Evolutionary conservation across 257 asterid genomes (phyloP), one percentile per base, ranked within the genome.

Genomic region (Parsonsia alboflavescens): DNA sequence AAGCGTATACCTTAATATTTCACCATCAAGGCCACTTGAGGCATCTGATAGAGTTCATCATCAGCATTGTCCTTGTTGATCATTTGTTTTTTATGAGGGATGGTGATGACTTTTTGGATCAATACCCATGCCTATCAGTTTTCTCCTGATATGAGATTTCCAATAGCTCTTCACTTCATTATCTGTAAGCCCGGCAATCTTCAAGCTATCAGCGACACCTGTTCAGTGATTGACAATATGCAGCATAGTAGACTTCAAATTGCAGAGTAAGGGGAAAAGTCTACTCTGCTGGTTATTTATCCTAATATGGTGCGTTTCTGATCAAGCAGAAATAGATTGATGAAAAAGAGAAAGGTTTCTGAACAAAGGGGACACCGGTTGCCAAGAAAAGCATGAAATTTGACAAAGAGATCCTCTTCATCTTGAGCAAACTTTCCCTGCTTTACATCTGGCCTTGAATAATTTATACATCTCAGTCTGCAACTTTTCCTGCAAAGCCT

Each of bases 301-400:
- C 1, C 3, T 33, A 33, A 42, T 42, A 42, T 2, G 46, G 46
- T 42, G 7, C 46, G 2, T 42, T 42, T 42, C 46, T 42, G 46
- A 2, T 42, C 46, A 5, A 2, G 9, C 9, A 42, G 46, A 56
- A n/a, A n/a, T 4, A 56, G 13, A 56, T 56, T 2, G 39, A 58
- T 10, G 39, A 24, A 24, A 24, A 58, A 0, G 21, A 58, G 2
- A 19, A 10, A 11, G 62, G 30, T 54, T 41, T 54, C 16, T 10
- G 57, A 53, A 56, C 22, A 11, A 63, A 11, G 53, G 33, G 49
- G 11, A 57, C 80, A 85, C 87, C 87, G 71, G 78, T 82, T 80
- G 76, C 88, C 86, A 5, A 88, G 87, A 50, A 86, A 85, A 36
- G 90, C 89, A 70, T 86, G 89, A 39, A 88, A 90, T 80, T 73